A percentile compares a stretch with the other conserved stretches of the same genome.
Conservation (phyloP, 2,329 filamentous ascomycete genomes). For the Kalaharituber pfeilii region DNA sequence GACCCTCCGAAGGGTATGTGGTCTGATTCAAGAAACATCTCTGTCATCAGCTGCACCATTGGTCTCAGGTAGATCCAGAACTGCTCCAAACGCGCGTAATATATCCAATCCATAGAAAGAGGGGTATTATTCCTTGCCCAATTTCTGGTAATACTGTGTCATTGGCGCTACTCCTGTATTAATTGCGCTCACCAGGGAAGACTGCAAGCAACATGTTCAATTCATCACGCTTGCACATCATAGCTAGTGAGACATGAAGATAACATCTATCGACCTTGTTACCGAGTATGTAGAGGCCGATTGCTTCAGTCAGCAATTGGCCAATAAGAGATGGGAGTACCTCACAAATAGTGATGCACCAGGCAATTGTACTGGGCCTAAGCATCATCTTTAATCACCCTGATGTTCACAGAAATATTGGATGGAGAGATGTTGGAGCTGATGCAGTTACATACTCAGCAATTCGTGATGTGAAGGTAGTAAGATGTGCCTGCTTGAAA, state of each 20-base stretch:
- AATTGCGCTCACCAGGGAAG: slow-evolving; percentile 32
- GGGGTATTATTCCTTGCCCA: slow-evolving; percentile 33
- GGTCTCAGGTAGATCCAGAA: too few relatives aligned
- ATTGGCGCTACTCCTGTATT: slow-evolving; percentile 39
- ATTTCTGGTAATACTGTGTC: slow-evolving; percentile 34
- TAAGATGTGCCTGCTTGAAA: too few relatives aligned
- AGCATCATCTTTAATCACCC: slow-evolving; percentile 44
- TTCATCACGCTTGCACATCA: slow-evolving; percentile 39
- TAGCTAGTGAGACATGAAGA: slow-evolving; percentile 34
- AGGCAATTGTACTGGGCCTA: slow-evolving; percentile 38
- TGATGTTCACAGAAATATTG: slow-evolving; percentile 35
- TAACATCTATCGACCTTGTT: background rate
- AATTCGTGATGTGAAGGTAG: slow-evolving; percentile 32
- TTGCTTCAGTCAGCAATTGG: slow-evolving; percentile 14
- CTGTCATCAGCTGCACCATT: background rate
- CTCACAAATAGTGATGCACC: slow-evolving; percentile 27
- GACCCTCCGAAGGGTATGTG: slow-evolving; percentile 37
- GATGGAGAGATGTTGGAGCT: slow-evolving; percentile 34
- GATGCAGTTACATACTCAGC: slow-evolving; percentile 34
- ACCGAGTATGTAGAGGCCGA: background rate
- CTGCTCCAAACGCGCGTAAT: too few relatives aligned
- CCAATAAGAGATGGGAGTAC: slow-evolving; percentile 10
- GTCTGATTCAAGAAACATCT: slow-evolving; percentile 2
- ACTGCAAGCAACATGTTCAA: slow-evolving; percentile 34
- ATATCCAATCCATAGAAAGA: slow-evolving; percentile 32